These are phyloP conservation scores for Prunus fruticosa DNA, from an alignment of 306 rosid species.

Conservation along the genomic window DNA sequence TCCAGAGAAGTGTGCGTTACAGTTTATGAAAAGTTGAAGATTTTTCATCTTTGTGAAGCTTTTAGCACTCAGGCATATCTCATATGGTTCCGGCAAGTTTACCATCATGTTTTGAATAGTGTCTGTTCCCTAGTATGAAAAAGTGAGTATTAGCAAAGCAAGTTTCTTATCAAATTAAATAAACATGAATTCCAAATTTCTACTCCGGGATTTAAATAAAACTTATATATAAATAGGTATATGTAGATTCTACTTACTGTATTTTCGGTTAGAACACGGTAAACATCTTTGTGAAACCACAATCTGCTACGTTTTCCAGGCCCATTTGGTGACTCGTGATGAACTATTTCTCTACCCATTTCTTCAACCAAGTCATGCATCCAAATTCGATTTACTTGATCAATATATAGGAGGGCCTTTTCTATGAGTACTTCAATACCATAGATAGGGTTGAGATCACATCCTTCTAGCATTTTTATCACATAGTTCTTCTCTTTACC, in stretches of 20 bases:
- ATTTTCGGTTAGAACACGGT: background rate
- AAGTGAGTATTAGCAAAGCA: constrained; percentile 7
- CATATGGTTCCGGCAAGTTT: background rate
- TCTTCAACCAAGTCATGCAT: constrained; percentile 49
- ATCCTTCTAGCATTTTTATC: constrained; percentile 23
- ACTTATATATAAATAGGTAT: background rate
- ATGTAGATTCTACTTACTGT: background rate
- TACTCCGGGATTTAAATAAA: background rate
- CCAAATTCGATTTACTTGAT: background rate
- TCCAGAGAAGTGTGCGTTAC: constrained; percentile 23
- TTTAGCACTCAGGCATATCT: constrained; percentile 13
- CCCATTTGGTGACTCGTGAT: constrained; percentile 1
- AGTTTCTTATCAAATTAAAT: too few relatives aligned
- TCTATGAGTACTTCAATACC: background rate
- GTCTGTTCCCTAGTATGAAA: background rate
- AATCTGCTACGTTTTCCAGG: constrained; percentile 25
- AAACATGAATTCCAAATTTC: too few relatives aligned
- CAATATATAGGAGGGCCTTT: constrained; percentile 3
- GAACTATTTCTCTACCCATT: constrained; percentile 30
- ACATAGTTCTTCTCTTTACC: constrained; percentile 16
- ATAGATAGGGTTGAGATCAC: constrained; percentile 9
- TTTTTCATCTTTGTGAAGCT: constrained; percentile 25
- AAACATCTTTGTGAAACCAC: constrained; percentile 30
- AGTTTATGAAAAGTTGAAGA: constrained; percentile 29
- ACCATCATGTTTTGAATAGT: background rate